phyloP scores from a whole-genome alignment of 2,329 filamentous ascomycete genomes.

The Penicillium sp. region DNA sequence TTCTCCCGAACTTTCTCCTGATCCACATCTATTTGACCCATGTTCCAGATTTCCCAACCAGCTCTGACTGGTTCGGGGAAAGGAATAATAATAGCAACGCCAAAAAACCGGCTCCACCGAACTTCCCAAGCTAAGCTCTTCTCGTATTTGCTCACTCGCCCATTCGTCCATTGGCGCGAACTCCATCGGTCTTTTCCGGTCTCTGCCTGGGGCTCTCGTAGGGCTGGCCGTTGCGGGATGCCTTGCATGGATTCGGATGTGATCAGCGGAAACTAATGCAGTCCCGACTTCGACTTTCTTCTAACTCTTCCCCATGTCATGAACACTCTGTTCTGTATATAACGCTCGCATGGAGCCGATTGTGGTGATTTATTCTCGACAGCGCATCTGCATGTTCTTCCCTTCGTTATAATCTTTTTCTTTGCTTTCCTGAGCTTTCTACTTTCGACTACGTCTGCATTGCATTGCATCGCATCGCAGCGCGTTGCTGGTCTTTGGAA shows the following conservation, averaged over 20 bases:
- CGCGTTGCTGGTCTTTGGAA: background rate
- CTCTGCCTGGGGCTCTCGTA: conserved; percentile 20
- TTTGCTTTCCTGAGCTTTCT: background rate
- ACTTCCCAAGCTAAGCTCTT: conserved; percentile 1
- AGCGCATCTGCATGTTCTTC: background rate
- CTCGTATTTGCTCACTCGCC: background rate
- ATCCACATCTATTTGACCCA: background rate
- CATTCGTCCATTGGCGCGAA: conserved; percentile 10
- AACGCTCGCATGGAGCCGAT: background rate
- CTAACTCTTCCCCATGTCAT: background rate
- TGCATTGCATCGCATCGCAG: background rate
- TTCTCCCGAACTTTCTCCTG: background rate
- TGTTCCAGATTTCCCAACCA: background rate
- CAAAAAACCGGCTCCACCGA: background rate
- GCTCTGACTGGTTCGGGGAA: background rate
- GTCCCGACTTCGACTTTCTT: background rate
- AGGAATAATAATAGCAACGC: background rate
- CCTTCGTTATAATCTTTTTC: background rate
- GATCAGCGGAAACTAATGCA: background rate
- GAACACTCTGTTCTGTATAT: conserved; percentile 4
- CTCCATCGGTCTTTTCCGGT: conserved; percentile 21
- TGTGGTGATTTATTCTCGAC: background rate
- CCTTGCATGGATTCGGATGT: conserved; percentile 2
- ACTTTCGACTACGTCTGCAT: background rate
- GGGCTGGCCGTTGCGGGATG: conserved; percentile 22